Evolutionary conservation across 768 basidiomycete species (phyloP).

Genomic region (Lactarius evosmus): DNA sequence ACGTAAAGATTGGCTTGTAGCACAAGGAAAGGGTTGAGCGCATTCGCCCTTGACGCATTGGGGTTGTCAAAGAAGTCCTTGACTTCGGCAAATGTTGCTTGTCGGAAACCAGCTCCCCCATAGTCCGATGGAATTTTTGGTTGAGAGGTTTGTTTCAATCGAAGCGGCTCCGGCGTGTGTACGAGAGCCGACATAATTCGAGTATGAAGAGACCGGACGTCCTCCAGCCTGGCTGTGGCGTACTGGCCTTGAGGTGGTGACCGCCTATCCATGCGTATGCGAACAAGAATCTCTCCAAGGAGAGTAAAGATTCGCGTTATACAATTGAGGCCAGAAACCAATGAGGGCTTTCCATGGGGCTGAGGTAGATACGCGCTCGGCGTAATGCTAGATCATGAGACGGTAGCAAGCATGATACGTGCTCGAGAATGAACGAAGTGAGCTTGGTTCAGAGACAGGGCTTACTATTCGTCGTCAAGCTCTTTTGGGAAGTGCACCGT

Average conservation of each 20-base stretch:
- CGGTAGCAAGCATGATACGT: slow-evolving; percentile 5
- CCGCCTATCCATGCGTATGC: slow-evolving; percentile 82
- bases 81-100: slow-evolving; percentile 83
- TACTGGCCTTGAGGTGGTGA: slow-evolving; percentile 84
- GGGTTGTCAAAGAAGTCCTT: slow-evolving; percentile 92
- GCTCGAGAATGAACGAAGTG: slow-evolving; percentile 21
- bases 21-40: slow-evolving; percentile 85
- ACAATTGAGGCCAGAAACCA: slow-evolving; percentile 85
- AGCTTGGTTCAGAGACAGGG: slow-evolving; percentile 32
- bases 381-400: slow-evolving; percentile 58
- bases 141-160: slow-evolving; percentile 56
- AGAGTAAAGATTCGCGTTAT: slow-evolving; percentile 82
- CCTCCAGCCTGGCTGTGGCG: slow-evolving; percentile 78
- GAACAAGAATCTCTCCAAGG: slow-evolving; percentile 81
- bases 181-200: slow-evolving; percentile 71
- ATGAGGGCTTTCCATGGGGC: slow-evolving; percentile 81
- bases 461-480: slow-evolving; percentile 86
- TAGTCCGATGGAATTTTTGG: slow-evolving; percentile 55
- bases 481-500: slow-evolving; percentile 86
- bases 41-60: slow-evolving; percentile 79
- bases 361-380: slow-evolving; percentile 78
- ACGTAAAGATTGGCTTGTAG: slow-evolving; percentile 93
- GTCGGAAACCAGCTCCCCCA: slow-evolving; percentile 69
- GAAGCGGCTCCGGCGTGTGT: slow-evolving; percentile 73
- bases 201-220: slow-evolving; percentile 75